A percentile compares a stretch with the other conserved stretches of the same genome.
Conservation (phyloP, 306 rosid species). For the Gastrolobium villosum region DNA sequence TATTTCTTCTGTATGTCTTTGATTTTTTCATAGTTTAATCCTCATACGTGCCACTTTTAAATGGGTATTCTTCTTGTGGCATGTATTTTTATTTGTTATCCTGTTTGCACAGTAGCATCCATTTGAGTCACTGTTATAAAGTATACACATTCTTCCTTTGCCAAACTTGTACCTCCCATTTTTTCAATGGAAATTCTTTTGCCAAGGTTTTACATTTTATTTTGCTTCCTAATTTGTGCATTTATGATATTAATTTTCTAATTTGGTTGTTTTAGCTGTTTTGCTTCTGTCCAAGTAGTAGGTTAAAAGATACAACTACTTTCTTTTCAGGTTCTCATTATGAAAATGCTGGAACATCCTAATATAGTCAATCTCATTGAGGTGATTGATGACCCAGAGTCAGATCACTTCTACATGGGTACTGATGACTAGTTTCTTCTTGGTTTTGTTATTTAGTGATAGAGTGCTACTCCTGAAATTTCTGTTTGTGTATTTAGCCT, state of each 20-base stretch:
- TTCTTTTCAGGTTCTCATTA: constrained; percentile 81
- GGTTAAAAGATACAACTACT: constrained; percentile 22
- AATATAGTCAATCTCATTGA: constrained; percentile 95
- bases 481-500: constrained; percentile 3
- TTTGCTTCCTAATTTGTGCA: constrained; percentile 25
- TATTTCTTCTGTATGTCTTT: constrained; percentile 36
- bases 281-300: constrained; percentile 10
- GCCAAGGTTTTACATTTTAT: not conserved
- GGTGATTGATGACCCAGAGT: constrained; percentile 94
- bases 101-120: constrained; percentile 24
- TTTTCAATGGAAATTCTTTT: not conserved
- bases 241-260: constrained; percentile 5
- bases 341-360: constrained; percentile 97
- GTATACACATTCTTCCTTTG: not conserved
- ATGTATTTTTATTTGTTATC: constrained; percentile 20
- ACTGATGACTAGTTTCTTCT: constrained; percentile 44
- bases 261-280: constrained; percentile 35
- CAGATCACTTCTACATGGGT: constrained; percentile 97
- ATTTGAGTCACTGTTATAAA: constrained; percentile 18
- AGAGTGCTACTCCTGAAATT: constrained; percentile 14
- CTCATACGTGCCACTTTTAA: not conserved
- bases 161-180: not conserved
- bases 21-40: not conserved
- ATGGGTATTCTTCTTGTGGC: not conserved
- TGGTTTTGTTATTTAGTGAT: constrained; percentile 38